A percentile compares a stretch with the other conserved stretches of the same genome.
phyloP scores from a whole-genome alignment of 768 basidiomycete genomes.

The Piloderma croceum region DNA sequence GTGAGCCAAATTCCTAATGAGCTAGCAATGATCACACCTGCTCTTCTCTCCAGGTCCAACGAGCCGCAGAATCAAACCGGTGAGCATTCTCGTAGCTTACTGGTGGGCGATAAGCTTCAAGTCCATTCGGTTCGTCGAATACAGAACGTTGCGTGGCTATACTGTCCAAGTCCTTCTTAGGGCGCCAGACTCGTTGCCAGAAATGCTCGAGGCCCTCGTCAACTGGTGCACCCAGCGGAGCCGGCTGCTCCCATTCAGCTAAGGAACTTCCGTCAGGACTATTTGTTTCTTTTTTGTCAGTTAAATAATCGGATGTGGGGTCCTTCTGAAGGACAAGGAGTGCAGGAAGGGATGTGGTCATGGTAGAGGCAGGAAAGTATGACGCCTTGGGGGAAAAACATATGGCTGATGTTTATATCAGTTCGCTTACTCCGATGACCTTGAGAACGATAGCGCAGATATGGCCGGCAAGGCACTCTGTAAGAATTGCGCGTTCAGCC shows the following conservation, averaged over 20 bases:
- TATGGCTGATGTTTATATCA: too few species aligned
- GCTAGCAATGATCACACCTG: constrained; percentile 27
- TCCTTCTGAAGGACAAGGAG: too few species aligned
- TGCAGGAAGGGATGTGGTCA: too few species aligned
- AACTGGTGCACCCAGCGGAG: constrained; percentile 29
- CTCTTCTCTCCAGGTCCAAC: constrained; percentile 73
- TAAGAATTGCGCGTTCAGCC: too few species aligned
- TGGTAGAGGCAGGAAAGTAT: too few species aligned
- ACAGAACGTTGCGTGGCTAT: constrained; percentile 60
- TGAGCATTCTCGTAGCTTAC: constrained; percentile 54
- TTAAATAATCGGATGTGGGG: too few species aligned
- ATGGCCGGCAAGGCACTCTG: too few species aligned
- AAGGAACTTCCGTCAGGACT: neutral
- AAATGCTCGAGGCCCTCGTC: constrained; percentile 22
- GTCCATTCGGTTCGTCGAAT: constrained; percentile 49
- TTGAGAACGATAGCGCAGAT: too few species aligned
- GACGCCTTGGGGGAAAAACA: too few species aligned
- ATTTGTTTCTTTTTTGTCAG: too few species aligned
- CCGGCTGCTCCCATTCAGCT: constrained; percentile 1
- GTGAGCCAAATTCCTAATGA: neutral
- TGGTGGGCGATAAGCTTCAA: constrained; percentile 49
- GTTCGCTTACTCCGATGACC: too few species aligned
- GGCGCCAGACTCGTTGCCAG: constrained; percentile 23
- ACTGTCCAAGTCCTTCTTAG: constrained; percentile 37
- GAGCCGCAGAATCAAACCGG: constrained; percentile 57